Evolutionary conservation across 805 yeast genomes (phyloP).

Genomic region (Komagataella mondaviorum): DNA sequence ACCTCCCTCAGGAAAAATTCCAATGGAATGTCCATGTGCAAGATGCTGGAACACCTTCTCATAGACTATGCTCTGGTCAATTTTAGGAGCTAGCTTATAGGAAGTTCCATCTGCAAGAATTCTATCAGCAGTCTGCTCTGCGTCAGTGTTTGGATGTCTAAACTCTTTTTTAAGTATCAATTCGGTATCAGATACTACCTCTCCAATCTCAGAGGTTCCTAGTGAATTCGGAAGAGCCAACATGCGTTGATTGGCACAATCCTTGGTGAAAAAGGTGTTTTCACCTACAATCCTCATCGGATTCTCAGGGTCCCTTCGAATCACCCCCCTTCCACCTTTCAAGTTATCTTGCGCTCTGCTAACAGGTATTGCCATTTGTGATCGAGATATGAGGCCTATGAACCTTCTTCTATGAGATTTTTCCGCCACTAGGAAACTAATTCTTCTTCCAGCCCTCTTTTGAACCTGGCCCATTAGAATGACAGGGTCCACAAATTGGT

Average conservation of each 20-base stretch:
- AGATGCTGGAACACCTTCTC: slow-evolving; percentile 76
- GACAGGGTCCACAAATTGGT: slow-evolving; percentile 70
- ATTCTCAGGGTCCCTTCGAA: slow-evolving; percentile 34
- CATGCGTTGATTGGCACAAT: slow-evolving; percentile 53
- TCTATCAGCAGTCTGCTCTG: slow-evolving; percentile 23
- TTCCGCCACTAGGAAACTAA: slow-evolving; percentile 41
- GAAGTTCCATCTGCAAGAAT: slow-evolving; percentile 36
- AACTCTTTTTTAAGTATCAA: slow-evolving; percentile 59
- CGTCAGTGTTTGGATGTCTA: slow-evolving; percentile 21
- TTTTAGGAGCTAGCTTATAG: slow-evolving; percentile 66
- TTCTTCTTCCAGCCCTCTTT: slow-evolving; percentile 29
- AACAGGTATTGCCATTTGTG: slow-evolving; percentile 81
- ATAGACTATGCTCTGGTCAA: slow-evolving; percentile 79
- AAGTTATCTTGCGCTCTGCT: slow-evolving; percentile 85
- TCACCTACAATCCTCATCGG: slow-evolving; percentile 45
- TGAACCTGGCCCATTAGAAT: slow-evolving; percentile 72
- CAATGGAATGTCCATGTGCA: slow-evolving; percentile 68
- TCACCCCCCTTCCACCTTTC: slow-evolving; percentile 50
- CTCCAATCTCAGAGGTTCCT: slow-evolving; percentile 62
- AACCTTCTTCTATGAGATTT: slow-evolving; percentile 33
- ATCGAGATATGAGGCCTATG: slow-evolving; percentile 65
- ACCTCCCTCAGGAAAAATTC: slow-evolving; percentile 97
- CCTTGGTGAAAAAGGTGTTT: slow-evolving; percentile 50
- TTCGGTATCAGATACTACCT: slow-evolving; percentile 61
- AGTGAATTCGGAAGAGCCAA: slow-evolving; percentile 65